These are phyloP conservation scores for Pseudopyrenochaeta lycopersici DNA, from an alignment of 2,329 filamentous ascomycete species.

Conservation along the genomic window DNA sequence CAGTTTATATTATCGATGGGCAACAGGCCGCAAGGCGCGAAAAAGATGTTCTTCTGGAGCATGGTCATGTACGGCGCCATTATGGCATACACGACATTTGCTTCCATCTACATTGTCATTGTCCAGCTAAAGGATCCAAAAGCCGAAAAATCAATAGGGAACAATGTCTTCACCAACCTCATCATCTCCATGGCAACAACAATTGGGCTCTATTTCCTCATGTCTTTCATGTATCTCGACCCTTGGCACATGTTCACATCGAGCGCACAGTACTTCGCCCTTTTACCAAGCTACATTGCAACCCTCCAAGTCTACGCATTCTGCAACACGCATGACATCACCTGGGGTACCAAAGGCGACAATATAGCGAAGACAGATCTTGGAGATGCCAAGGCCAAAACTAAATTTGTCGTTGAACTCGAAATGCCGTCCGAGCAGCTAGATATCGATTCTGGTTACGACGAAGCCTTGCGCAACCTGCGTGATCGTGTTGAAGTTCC, in stretches of 20 bases:
- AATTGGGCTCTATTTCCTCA: constrained; percentile 92
- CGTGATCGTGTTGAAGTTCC: constrained; percentile 90
- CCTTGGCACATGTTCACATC: constrained; percentile 99
- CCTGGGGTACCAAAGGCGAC: constrained; percentile 98
- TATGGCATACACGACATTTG: constrained; percentile 95
- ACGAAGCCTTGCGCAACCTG: constrained; percentile 94
- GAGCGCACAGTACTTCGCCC: constrained; percentile 87
- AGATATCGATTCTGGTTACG: constrained; percentile 97
- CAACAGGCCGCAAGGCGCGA: constrained; percentile 93
- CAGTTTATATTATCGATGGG: constrained; percentile 98
- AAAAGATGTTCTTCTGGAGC: constrained; percentile 84
- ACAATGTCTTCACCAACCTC: constrained; percentile 94
- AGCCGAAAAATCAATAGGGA: constrained; percentile 69
- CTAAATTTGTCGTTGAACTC: constrained; percentile 81
- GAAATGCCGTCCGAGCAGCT: constrained; percentile 99
- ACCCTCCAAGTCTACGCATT: constrained; percentile 98
- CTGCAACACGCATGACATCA: constrained; percentile 98
- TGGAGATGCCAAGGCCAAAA: constrained; percentile 81
- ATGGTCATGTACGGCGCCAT: constrained; percentile 93
- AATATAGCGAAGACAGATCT: constrained; percentile 94
- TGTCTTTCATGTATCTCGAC: constrained; percentile 95
- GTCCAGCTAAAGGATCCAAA: constrained; percentile 72
- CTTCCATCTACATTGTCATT: constrained; percentile 86
- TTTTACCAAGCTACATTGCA: constrained; percentile 94
- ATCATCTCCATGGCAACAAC: constrained; percentile 91